These are phyloP conservation scores for Corylus heterophylla DNA, from an alignment of 306 rosid genomes.

Conservation along the genomic window DNA sequence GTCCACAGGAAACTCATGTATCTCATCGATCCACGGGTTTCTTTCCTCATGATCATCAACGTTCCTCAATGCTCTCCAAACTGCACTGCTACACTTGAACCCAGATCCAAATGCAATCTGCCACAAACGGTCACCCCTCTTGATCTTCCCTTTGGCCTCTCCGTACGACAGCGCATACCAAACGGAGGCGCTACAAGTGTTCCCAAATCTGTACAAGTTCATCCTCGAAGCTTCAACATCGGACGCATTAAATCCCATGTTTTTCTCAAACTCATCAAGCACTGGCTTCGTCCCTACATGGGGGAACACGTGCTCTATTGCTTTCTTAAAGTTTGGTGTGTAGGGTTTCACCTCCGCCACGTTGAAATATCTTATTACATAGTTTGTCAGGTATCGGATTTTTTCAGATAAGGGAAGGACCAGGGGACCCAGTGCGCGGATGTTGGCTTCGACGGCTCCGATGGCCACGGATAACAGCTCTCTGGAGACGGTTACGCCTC, in stretches of 20 bases:
- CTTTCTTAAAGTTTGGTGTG: neutral
- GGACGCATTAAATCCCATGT: neutral
- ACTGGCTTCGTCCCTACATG: neutral
- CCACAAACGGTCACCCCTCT: neutral
- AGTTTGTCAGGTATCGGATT: neutral
- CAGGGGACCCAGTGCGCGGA: neutral
- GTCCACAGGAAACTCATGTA: neutral
- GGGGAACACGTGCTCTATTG: neutral
- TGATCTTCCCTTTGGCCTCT: neutral
- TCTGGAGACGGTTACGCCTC: neutral
- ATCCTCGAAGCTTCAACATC: neutral
- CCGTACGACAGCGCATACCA: neutral
- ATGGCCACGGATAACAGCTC: neutral
- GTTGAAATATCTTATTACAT: neutral
- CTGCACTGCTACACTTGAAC: conserved; percentile 1
- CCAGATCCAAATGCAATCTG: neutral
- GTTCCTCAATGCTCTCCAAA: neutral
- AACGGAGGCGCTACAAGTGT: neutral
- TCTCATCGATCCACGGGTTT: conserved; percentile 4
- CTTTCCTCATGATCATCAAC: neutral
- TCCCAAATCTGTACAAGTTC: conserved; percentile 1
- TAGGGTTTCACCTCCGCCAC: neutral
- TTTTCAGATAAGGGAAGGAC: neutral
- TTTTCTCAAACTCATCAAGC: neutral
- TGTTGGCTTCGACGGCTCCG: neutral